phyloP scores from a whole-genome alignment of 2,329 filamentous ascomycete genomes.

The Aspergillus tanneri region DNA sequence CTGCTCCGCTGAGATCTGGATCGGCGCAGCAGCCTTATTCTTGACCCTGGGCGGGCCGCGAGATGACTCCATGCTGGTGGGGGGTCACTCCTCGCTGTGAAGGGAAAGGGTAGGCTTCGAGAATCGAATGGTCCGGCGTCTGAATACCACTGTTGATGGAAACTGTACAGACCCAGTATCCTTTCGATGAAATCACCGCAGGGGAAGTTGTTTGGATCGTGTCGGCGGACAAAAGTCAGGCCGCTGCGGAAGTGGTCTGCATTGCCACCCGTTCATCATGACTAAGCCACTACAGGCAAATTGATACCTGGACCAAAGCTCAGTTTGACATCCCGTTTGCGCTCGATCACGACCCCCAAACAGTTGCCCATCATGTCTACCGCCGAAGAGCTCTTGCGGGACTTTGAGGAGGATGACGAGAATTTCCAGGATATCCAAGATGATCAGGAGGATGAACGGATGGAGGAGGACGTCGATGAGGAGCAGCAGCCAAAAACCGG shows the following conservation, averaged over 20 bases:
- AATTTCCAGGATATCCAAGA: constrained; percentile 85
- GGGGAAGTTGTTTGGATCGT: background rate
- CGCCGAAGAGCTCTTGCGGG: background rate
- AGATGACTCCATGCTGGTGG: constrained; percentile 75
- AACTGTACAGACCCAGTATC: background rate
- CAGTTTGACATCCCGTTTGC: background rate
- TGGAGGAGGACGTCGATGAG: constrained; percentile 59
- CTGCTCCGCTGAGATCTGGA: constrained; percentile 95
- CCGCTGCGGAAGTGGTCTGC: constrained; percentile 18
- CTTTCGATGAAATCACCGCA: background rate
- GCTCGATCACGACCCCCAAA: background rate
- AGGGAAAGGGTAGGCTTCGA: background rate
- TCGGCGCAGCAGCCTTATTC: constrained; percentile 91
- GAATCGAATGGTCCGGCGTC: background rate
- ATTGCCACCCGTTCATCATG: constrained; percentile 14
- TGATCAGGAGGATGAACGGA: constrained; percentile 72
- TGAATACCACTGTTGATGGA: background rate
- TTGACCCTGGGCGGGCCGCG: constrained; percentile 95
- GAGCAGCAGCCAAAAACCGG: constrained; percentile 57
- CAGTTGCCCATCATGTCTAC: constrained; percentile 3
- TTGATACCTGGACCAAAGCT: background rate
- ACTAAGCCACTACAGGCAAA: constrained; percentile 16
- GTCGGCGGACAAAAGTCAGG: constrained; percentile 14
- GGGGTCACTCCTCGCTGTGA: background rate
- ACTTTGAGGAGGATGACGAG: constrained; percentile 81